Conservation (phyloP, 805 yeast genomes). For the Wickerhamomyces ciferrii region DNA sequence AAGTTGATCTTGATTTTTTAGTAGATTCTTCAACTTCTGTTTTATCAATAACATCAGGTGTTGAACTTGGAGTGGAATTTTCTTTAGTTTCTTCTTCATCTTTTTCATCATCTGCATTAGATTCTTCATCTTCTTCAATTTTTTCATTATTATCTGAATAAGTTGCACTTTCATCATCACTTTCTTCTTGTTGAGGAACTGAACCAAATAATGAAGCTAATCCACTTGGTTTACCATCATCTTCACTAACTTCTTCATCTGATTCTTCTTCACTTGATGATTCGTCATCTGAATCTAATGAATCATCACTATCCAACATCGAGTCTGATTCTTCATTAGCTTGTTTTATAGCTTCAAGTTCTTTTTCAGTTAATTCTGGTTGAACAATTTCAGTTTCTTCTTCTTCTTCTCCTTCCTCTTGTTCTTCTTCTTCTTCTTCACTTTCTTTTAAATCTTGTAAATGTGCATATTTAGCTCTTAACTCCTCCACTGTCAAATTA, state of each 20-base stretch:
- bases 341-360: slow-evolving; percentile 22
- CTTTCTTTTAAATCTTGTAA: slow-evolving; percentile 18
- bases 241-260: slow-evolving; percentile 15
- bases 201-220: slow-evolving; percentile 26
- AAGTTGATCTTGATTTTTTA: slow-evolving; percentile 7
- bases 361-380: slow-evolving; percentile 15
- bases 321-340: slow-evolving; percentile 13
- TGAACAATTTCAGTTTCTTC: slow-evolving; percentile 10
- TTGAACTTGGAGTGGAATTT: slow-evolving; percentile 27
- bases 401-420: slow-evolving; percentile 18
- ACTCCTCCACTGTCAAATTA: slow-evolving; percentile 24
- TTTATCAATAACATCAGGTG: slow-evolving; percentile 27
- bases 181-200: slow-evolving; percentile 23
- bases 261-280: slow-evolving; percentile 20
- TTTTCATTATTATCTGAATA: slow-evolving; percentile 13
- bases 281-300: slow-evolving; percentile 20
- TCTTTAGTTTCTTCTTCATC: slow-evolving; percentile 12
- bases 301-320: slow-evolving; percentile 23
- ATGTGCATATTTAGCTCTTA: slow-evolving; percentile 20
- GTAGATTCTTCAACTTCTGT: background rate
- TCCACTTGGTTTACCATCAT: slow-evolving; percentile 25
- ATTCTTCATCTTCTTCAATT: slow-evolving; percentile 9
- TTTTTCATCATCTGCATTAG: slow-evolving; percentile 15
- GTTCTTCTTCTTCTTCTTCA: slow-evolving; percentile 12
- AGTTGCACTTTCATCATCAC: slow-evolving; percentile 19